Base-by-base conservation (phyloP, 345 rosid genomes). In the Orychophragmus violaceus region DNA sequence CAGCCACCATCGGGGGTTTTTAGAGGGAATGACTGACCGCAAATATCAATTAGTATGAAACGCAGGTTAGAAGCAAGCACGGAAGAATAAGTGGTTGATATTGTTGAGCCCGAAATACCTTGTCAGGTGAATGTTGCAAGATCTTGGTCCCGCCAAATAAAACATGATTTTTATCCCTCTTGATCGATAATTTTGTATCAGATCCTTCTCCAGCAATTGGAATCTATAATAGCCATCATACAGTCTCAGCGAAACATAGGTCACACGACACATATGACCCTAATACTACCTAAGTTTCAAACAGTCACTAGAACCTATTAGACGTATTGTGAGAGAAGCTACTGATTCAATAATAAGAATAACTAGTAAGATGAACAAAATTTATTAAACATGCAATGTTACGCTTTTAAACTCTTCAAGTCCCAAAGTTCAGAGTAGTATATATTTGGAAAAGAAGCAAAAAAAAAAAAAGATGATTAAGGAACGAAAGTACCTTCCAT, bases 111-210 rank as follows among this genome's bases (percentile, higher is more conserved):
- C 21, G 28, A 75, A 58, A 42, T 48, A 90, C 99, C 95, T 78
- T 94, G 82, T 94, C 97, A 54, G 96, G 84, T 23, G 97, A 78
- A 76, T 90, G 99, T 78, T 94, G 99, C 79, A 94, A 77, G 68
- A 94, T 88, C 82, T 90, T 90, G 45, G 99, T 94, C 74, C 99
- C 97, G 22, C 99, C 99, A 80, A 86, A 94, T 75, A 94, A 79
- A 68, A 94, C 87, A 74, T 94, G 97, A 52, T 58, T 85, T 73
- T 90, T 94, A 78, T 94, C 97, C 28, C 86, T 82, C 75, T 80
- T 94, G 35, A 79, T 81, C 22, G 95, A 90, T 62, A 94, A 66
- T 68, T 78, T 87, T 80, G 83, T 85, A 54, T 84, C 90, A 44
- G 51, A 24, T 46, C 87, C 89, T 78, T 85, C 78, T 25, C 89